Base-by-base conservation (phyloP, 2,329 filamentous ascomycete species). In the Exserohilum turcica region DNA sequence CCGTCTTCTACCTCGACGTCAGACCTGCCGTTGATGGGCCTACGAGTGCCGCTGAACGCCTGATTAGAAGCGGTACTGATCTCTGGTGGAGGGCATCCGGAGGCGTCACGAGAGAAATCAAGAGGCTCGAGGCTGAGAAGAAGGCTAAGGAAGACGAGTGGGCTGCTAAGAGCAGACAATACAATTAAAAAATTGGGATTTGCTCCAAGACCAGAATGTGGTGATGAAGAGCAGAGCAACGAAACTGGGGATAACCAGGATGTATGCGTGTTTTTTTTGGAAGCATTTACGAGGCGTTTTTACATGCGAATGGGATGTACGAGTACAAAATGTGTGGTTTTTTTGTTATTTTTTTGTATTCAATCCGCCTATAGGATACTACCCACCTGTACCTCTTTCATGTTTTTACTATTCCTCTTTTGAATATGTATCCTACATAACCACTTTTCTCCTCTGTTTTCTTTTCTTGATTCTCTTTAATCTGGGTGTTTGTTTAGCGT, bases 1-100 rank as follows among this genome's bases (percentile, higher is more conserved):
- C 94, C 2, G 92, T 97, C 6, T 99, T 99, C 78, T 97, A 87
- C 74, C 84, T 99, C 48, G 94, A 99, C 71, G 94, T 99, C 16
- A 84, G 94, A 59, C 94, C 94, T 1, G 94, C 94, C 3, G 78
- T 96, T 36, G 86, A 89, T 73, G 91, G 90, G 0, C 92, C 92
- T 3, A 87, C 84, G 1, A 88, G 88, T 21, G 89, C 91, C 0
- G 85, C 87, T 3, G 94, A 97, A 79, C 84, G 94, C 45, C 76
- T 92, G 56, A 85, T 97, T 71, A 82, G 92, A 67, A 97, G 92
- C 91, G 89, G 92, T 44, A 92, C 90, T 8, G 93, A 97, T 75
- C 84, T 96, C 7, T 99, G 94, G 94, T 96, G 91, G 86, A 86
- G 84, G 63, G 92, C 92, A 0, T 90, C 86, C 48, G 92, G 92